A percentile compares a stretch with the other conserved stretches of the same genome.
Evolutionary conservation across 2,329 filamentous ascomycete genomes (phyloP).

Genomic region (Helminthosporium solani): DNA sequence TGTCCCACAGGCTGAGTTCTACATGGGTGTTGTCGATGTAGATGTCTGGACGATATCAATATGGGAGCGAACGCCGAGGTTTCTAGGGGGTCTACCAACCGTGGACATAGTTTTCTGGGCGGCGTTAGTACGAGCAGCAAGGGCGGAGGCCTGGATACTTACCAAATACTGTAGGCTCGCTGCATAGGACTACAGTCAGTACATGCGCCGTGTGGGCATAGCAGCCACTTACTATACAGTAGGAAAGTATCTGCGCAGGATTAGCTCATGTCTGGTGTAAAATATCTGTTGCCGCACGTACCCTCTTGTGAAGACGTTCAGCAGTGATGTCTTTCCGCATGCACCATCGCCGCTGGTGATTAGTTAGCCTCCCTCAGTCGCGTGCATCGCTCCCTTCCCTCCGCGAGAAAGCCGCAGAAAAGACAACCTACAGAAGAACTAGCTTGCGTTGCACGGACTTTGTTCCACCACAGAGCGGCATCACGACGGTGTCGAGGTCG

Average conservation of each 20-base stretch:
- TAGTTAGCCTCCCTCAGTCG: constrained; percentile 11
- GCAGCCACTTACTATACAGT: constrained; percentile 74
- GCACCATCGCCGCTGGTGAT: constrained; percentile 81
- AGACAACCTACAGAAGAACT: constrained; percentile 73
- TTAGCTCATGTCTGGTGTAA: constrained; percentile 12
- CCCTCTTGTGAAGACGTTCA: constrained; percentile 99
- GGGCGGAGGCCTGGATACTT: constrained; percentile 19
- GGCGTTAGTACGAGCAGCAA: neutral
- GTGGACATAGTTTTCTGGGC: constrained; percentile 90
- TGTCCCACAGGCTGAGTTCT: constrained; percentile 97
- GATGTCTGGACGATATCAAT: constrained; percentile 66
- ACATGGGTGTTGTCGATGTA: constrained; percentile 98
- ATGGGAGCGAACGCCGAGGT: constrained; percentile 6
- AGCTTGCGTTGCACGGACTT: constrained; percentile 94
- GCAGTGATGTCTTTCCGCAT: constrained; percentile 91
- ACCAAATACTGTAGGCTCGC: constrained; percentile 90
- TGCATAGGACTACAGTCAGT: constrained; percentile 35
- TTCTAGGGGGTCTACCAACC: constrained; percentile 56
- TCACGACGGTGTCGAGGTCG: constrained; percentile 26
- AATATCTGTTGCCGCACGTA: constrained; percentile 49
- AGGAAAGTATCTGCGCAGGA: constrained; percentile 74
- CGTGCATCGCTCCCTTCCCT: constrained; percentile 11
- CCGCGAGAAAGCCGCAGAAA: constrained; percentile 15
- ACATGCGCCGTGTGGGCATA: constrained; percentile 11
- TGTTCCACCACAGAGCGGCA: constrained; percentile 53